Evolutionary conservation across 305 asterid species (phyloP).

Genomic region (Withania somnifera): DNA sequence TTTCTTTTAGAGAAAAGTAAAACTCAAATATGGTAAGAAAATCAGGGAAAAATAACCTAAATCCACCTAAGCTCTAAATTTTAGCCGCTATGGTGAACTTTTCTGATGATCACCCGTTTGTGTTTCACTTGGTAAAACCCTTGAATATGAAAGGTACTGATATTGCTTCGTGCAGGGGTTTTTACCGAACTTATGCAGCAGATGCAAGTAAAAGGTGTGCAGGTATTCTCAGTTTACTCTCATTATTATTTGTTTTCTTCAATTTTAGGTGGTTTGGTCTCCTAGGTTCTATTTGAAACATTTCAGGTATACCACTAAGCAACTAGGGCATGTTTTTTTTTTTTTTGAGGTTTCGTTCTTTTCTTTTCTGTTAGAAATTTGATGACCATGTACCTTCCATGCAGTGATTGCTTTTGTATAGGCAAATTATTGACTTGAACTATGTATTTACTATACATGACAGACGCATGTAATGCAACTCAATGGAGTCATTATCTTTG

Average conservation of each 20-base stretch:
- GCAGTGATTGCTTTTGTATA: background rate
- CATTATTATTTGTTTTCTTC: background rate
- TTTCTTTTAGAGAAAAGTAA: too few relatives aligned
- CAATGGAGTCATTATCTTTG: background rate
- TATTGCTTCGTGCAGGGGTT: conserved; percentile 56
- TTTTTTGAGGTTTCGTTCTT: background rate
- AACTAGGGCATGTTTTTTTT: background rate
- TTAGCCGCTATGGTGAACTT: background rate
- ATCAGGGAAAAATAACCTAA: too few relatives aligned
- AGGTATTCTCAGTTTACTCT: conserved; percentile 33
- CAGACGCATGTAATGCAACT: background rate
- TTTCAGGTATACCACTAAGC: background rate
- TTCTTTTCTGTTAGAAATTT: background rate
- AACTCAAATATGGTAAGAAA: too few relatives aligned
- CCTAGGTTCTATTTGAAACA: background rate
- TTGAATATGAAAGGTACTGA: background rate
- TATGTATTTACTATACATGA: background rate
- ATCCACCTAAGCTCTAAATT: background rate
- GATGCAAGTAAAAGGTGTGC: conserved; percentile 98
- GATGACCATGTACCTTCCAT: background rate
- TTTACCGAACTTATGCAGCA: conserved; percentile 97
- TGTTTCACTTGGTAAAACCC: background rate
- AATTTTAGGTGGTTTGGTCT: background rate
- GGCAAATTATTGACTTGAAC: background rate
- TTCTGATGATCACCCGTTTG: background rate